Conservation (phyloP, 495 filamentous ascomycete genomes). For the Xylaria intraflava region DNA sequence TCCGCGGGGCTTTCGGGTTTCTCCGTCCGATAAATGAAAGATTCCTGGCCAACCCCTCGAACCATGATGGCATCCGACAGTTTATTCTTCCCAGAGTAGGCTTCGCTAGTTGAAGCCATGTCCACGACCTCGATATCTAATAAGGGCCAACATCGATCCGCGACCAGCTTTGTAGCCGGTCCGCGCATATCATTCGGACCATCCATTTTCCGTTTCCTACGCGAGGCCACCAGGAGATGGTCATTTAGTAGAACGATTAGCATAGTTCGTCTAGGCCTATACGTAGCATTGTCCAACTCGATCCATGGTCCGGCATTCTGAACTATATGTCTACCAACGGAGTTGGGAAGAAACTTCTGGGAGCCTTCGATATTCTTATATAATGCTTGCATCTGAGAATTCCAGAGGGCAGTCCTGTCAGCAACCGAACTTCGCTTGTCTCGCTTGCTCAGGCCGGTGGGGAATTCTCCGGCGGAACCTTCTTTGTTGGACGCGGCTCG, state of each 20-base stretch:
- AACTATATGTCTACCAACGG: constrained; percentile 84
- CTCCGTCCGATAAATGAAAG: constrained; percentile 85
- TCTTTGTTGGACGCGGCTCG: constrained; percentile 56
- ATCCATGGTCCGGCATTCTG: constrained; percentile 87
- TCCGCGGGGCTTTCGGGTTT: constrained; percentile 55
- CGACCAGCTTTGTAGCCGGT: constrained; percentile 73
- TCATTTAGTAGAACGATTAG: constrained; percentile 92
- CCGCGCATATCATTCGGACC: constrained; percentile 52
- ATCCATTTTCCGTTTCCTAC: constrained; percentile 84
- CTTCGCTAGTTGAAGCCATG: constrained; percentile 58
- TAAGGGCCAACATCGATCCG: constrained; percentile 90
- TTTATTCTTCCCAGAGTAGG: constrained; percentile 52
- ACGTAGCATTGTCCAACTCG: constrained; percentile 93
- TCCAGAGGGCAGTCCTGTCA: constrained; percentile 94
- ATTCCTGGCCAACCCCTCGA: constrained; percentile 75
- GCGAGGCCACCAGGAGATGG: constrained; percentile 80
- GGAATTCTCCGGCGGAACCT: constrained; percentile 31
- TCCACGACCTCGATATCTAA: constrained; percentile 92
- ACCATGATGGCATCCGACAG: constrained; percentile 86
- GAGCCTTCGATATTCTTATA: constrained; percentile 96
- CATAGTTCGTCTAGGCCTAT: constrained; percentile 78
- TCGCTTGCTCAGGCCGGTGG: constrained; percentile 50
- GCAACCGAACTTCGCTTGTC: constrained; percentile 79
- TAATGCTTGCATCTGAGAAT: constrained; percentile 73
- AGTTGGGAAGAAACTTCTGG: constrained; percentile 90